These are phyloP conservation scores for Tulasnella sp. DNA, from an alignment of 768 basidiomycete genomes.

Conservation along the genomic window DNA sequence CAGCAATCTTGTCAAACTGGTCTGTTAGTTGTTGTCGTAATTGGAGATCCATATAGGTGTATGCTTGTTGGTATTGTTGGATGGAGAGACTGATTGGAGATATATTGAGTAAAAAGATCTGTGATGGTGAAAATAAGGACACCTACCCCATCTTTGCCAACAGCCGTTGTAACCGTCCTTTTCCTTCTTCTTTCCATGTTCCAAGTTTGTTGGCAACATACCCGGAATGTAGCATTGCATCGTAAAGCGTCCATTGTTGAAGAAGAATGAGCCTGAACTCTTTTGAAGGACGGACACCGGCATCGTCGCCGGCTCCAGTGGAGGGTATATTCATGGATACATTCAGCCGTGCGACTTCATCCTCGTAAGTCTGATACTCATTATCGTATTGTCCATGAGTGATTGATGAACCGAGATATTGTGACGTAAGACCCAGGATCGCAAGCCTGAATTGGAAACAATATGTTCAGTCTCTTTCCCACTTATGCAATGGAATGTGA, in stretches of 20 bases:
- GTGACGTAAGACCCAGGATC: constrained; percentile 84
- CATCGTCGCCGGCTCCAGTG: constrained; percentile 57
- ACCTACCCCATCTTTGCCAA: constrained; percentile 96
- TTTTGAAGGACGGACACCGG: constrained; percentile 65
- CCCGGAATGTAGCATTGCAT: constrained; percentile 94
- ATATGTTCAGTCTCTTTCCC: too few species aligned
- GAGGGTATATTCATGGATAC: constrained; percentile 30
- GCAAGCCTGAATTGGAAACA: constrained; percentile 49
- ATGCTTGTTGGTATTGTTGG: constrained; percentile 84
- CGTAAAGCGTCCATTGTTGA: constrained; percentile 95
- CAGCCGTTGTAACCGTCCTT: constrained; percentile 77
- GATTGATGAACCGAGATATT: constrained; percentile 80
- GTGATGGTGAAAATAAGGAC: neutral
- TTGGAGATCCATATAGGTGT: constrained; percentile 92
- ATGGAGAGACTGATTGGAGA: constrained; percentile 62
- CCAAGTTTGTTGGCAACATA: constrained; percentile 92
- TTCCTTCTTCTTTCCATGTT: constrained; percentile 90
- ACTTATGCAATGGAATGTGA: constrained; percentile 11
- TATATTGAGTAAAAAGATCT: neutral
- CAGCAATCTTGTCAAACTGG: constrained; percentile 79
- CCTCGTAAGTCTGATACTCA: constrained; percentile 65
- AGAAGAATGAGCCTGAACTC: constrained; percentile 92
- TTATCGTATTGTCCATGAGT: constrained; percentile 75
- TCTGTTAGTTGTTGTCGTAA: constrained; percentile 66
- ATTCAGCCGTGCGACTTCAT: constrained; percentile 89